Base-by-base conservation (phyloP, 495 filamentous ascomycete species). In the Neurospora sp. region DNA sequence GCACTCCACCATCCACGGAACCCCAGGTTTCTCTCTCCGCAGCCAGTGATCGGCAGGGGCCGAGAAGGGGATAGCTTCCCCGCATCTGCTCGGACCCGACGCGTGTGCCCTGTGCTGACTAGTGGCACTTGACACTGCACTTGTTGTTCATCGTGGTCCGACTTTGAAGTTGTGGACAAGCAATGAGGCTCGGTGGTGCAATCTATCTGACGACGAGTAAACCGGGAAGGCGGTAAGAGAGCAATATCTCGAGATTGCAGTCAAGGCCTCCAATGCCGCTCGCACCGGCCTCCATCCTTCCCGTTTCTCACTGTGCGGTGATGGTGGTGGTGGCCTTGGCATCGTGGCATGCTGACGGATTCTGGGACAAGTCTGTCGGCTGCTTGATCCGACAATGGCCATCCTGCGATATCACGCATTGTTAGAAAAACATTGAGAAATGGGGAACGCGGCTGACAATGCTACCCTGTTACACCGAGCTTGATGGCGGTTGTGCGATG, bases 231-330 rank as follows among this genome's bases (percentile, higher is more conserved):
- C 39, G 70, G 71, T 53, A 39, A 40, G 71, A 74, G 71, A 18
- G 61, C 72, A 78, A 78, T 77, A 70, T 78, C 69, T 69, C 47
- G 70, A 74, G 20, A 75, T 75, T 78, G 72, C 68, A 22, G 44
- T 71, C 71, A 75, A 71, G 68, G 68, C 53, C 53, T 39, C 20
- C 47, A 65, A 69, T 42, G n/a, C 22, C 12, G 39, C 70, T 16
- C 37, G 39, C 22, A 68, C 59, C 35, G 27, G 31, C 68, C 39
- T 68, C 73, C 20, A 41, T 31, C 22, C 22, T 59, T 59, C 47
- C 47, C 10, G 47, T 27, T 35, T 35, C 35, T 6, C 35, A 35
- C 35, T 35, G 14, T 27, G 53, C 53, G 12, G 27, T 61, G 53
- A 61, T 31, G 47, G 22, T 61, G 47, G 10, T 27, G 47, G 22